Evolutionary conservation across 345 rosid species (phyloP).

Genomic region (Ceriops zippeliana): DNA sequence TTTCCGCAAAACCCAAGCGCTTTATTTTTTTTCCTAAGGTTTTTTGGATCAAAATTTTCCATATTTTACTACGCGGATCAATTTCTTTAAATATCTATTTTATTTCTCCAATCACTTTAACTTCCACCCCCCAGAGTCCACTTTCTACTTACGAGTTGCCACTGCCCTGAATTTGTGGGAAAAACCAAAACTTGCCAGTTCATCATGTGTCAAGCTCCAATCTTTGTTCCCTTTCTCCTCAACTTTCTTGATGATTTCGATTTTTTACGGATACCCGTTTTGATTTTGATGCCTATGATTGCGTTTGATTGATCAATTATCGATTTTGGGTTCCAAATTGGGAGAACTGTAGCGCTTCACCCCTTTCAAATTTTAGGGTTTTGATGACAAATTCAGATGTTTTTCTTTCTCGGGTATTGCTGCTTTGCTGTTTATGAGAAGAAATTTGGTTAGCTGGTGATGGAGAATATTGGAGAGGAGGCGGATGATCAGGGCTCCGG

Average conservation of each 20-base stretch:
- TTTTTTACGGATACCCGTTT: constrained; percentile 16
- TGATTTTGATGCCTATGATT: constrained; percentile 21
- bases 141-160: constrained; percentile 8
- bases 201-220: background rate
- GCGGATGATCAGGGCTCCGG: constrained; percentile 67
- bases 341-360: background rate
- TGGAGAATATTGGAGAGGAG: constrained; percentile 46
- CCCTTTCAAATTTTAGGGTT: constrained; percentile 15
- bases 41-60: no score
- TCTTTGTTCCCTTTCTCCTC: background rate
- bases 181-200: background rate
- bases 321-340: constrained; percentile 17
- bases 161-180: constrained; percentile 6
- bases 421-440: constrained; percentile 2
- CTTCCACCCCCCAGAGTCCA: no score
- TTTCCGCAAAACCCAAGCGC: no score
- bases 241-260: background rate
- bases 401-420: background rate
- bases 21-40: no score
- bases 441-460: constrained; percentile 22
- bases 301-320: constrained; percentile 14
- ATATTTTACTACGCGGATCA: no score
- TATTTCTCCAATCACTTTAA: no score
- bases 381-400: constrained; percentile 8
- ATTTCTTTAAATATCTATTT: no score